A percentile compares a stretch with the other conserved stretches of the same genome.
Conservation (phyloP, 2,329 filamentous ascomycete species). For the Neospermospora avenae region DNA sequence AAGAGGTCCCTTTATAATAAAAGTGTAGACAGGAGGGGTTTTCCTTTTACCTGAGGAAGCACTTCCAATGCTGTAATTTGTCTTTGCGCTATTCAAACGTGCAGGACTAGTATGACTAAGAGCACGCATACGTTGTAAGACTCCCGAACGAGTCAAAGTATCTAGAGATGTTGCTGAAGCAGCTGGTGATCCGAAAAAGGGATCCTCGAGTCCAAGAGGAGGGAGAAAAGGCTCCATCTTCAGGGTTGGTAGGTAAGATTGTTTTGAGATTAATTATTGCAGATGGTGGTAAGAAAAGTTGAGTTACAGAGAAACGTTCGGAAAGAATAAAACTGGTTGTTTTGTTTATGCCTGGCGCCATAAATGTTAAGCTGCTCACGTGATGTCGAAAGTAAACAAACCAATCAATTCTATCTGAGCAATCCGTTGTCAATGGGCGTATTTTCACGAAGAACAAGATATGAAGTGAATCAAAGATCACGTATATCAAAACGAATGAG, state of each 20-base stretch:
- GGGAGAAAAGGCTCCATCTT: not conserved
- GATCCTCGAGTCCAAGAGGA: not conserved
- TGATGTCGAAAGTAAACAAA: no score
- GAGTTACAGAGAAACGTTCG: no score
- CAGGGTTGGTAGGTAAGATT: no score
- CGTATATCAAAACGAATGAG: no score
- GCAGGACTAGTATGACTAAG: not conserved
- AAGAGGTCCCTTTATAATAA: not conserved
- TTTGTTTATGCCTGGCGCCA: not conserved
- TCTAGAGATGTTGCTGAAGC: no score
- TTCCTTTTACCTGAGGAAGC: not conserved
- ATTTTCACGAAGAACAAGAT: no score
- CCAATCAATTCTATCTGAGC: no score
- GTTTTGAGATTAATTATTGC: no score
- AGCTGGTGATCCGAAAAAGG: not conserved
- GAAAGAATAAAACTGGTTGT: not conserved
- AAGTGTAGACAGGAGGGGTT: not conserved
- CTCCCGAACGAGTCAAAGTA: not conserved
- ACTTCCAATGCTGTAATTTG: not conserved
- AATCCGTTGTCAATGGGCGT: no score
- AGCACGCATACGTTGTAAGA: not conserved
- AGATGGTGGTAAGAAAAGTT: no score
- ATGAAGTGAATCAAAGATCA: no score
- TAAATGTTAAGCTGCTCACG: not conserved
- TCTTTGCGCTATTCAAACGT: not conserved